These are phyloP conservation scores for Hypoxylon subgilvum DNA, from an alignment of 495 filamentous ascomycete genomes.

Conservation along the genomic window DNA sequence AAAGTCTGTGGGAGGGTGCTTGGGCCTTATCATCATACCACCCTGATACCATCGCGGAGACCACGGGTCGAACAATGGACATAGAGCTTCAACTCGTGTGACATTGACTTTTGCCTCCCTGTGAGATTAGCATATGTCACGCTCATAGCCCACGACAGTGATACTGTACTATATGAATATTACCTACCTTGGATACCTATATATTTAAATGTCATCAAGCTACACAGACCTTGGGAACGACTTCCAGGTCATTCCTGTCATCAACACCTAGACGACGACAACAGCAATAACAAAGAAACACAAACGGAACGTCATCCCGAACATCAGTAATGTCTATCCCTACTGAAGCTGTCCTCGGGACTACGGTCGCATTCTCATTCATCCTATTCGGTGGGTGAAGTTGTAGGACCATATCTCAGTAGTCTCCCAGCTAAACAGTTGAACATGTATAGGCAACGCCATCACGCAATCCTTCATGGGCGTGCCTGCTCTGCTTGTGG, in stretches of 20 bases:
- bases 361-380: conserved; percentile 51
- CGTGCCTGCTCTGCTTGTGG: conserved; percentile 53
- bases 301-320: not conserved
- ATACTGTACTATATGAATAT: too few relatives aligned
- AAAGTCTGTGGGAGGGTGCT: not conserved
- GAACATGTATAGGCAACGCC: conserved; percentile 48
- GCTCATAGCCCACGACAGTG: too few relatives aligned
- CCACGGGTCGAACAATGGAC: conserved; percentile 10
- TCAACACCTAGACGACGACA: too few relatives aligned
- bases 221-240: too few relatives aligned
- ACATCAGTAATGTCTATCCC: conserved; percentile 23
- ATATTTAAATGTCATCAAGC: too few relatives aligned
- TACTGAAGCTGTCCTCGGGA: conserved; percentile 42
- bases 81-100: conserved; percentile 6
- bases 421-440: conserved; percentile 5
- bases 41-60: conserved; percentile 5
- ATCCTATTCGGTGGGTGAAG: conserved; percentile 52
- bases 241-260: too few relatives aligned
- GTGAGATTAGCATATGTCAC: not conserved
- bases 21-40: too few relatives aligned
- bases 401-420: not conserved
- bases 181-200: too few relatives aligned
- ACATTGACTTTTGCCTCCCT: not conserved
- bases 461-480: conserved; percentile 61
- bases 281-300: not conserved